Percentiles rank a stretch among this genome's conserved stretches.
phyloP scores from a whole-genome alignment of 1,284 basidiomycete genomes.

The Trametes pubescens region DNA sequence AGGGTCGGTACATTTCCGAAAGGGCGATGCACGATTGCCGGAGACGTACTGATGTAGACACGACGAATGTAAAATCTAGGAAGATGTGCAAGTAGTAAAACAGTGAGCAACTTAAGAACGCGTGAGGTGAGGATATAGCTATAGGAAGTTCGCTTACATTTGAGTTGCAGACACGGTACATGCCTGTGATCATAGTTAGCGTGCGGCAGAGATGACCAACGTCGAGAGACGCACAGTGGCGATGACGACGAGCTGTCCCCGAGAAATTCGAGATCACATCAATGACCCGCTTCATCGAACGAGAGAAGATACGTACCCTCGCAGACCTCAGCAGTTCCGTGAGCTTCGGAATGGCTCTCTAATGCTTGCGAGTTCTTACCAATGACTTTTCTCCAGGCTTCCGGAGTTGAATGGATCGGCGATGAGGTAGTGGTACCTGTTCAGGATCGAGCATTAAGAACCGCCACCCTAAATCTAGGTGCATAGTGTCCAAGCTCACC shows the following conservation, averaged over 20 bases:
- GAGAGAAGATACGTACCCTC: too few species aligned
- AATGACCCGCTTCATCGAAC: too few species aligned
- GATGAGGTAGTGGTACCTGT: conserved; percentile 20
- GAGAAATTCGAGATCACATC: too few species aligned
- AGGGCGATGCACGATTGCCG: not conserved
- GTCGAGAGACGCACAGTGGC: too few species aligned
- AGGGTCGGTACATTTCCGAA: not conserved
- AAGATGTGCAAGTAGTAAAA: too few species aligned
- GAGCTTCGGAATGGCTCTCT: not conserved
- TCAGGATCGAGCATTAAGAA: not conserved
- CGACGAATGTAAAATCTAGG: conserved; percentile 3
- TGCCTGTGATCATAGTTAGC: too few species aligned
- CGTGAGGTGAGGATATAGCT: not conserved
- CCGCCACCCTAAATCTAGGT: too few species aligned
- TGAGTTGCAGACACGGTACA: too few species aligned
- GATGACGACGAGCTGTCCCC: too few species aligned
- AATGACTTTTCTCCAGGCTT: not conserved
- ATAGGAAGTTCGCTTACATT: not conserved
- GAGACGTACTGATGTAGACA: conserved; percentile 3
- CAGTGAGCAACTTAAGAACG: not conserved
- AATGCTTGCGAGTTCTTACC: not conserved
- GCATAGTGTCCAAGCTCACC: not conserved
- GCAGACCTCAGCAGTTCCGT: not conserved
- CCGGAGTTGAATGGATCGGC: not conserved
- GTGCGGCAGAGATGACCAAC: too few species aligned